A percentile compares a stretch with the other conserved stretches of the same genome.
These are phyloP conservation scores for Lathyrus tuberosus DNA, from an alignment of 306 rosid species.

Conservation along the genomic window DNA sequence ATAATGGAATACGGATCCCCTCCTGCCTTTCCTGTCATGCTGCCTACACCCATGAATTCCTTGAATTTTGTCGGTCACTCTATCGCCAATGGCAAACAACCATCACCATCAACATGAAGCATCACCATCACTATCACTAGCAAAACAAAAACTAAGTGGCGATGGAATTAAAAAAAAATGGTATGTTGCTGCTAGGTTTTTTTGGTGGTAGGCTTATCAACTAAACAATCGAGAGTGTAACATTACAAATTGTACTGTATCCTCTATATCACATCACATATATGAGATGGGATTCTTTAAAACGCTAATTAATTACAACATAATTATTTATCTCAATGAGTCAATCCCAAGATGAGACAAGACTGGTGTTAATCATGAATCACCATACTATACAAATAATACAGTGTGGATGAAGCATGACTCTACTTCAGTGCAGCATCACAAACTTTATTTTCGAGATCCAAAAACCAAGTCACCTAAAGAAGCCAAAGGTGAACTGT, in stretches of 20 bases:
- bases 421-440: slow-evolving; percentile 24
- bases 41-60: too few species aligned
- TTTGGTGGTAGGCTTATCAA: too few species aligned
- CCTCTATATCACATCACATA: slow-evolving; percentile 24
- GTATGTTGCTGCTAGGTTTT: too few species aligned
- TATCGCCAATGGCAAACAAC: too few species aligned
- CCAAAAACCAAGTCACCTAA: slow-evolving; percentile 47
- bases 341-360: slow-evolving; percentile 10
- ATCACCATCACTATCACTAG: too few species aligned
- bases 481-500: slow-evolving; percentile 50
- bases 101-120: too few species aligned
- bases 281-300: neutral
- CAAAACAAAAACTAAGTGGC: too few species aligned
- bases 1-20: too few species aligned
- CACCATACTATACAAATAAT: slow-evolving; percentile 12
- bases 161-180: too few species aligned
- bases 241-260: slow-evolving; percentile 18
- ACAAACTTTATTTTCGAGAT: slow-evolving; percentile 29
- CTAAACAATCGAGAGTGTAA: slow-evolving; percentile 17
- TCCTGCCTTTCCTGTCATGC: too few species aligned
- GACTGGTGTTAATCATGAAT: slow-evolving; percentile 13
- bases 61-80: too few species aligned
- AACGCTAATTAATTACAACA: slow-evolving; percentile 32
- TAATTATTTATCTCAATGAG: slow-evolving; percentile 17
- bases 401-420: slow-evolving; percentile 17